phyloP scores from a whole-genome alignment of 139 green algal genomes.

The Tetratostichococcus sp. region DNA sequence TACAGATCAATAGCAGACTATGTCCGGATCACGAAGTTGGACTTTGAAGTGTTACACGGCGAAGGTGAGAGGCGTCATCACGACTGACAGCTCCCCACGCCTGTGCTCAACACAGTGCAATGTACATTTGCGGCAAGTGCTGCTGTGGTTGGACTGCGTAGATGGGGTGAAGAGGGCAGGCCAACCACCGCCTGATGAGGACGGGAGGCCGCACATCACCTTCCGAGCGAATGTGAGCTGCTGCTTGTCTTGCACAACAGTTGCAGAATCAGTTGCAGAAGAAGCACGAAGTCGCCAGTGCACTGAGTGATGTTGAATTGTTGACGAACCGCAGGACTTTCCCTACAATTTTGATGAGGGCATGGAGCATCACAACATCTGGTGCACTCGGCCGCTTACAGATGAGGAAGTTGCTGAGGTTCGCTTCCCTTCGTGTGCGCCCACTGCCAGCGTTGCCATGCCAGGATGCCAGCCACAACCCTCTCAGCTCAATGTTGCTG shows the following conservation, averaged over 20 bases:
- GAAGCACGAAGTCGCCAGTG: too few relatives aligned
- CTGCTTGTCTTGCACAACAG: too few relatives aligned
- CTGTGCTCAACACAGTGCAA: too few relatives aligned
- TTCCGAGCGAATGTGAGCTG: slow-evolving; percentile 3
- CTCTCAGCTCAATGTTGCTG: neutral
- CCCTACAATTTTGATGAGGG: slow-evolving; percentile 18
- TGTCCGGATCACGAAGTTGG: neutral
- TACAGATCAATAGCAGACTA: neutral
- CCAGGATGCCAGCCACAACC: too few relatives aligned
- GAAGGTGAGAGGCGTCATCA: neutral
- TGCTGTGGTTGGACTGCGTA: neutral
- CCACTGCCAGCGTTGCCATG: too few relatives aligned
- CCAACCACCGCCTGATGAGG: neutral
- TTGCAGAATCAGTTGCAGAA: too few relatives aligned
- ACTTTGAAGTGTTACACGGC: neutral
- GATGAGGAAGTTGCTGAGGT: slow-evolving; percentile 4
- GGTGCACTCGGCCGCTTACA: slow-evolving; percentile 4
- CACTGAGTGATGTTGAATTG: too few relatives aligned
- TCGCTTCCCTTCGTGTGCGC: too few relatives aligned
- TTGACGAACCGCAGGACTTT: slow-evolving; percentile 15
- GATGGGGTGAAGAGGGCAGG: neutral
- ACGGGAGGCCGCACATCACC: neutral
- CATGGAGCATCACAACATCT: slow-evolving; percentile 18
- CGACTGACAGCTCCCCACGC: too few relatives aligned
- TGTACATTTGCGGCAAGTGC: too few relatives aligned